Percentiles rank a stretch among this genome's conserved stretches.
Evolutionary conservation across 108 stramenopile genomes (phyloP).

Genomic region (Fragilariopsis cylindrus): DNA sequence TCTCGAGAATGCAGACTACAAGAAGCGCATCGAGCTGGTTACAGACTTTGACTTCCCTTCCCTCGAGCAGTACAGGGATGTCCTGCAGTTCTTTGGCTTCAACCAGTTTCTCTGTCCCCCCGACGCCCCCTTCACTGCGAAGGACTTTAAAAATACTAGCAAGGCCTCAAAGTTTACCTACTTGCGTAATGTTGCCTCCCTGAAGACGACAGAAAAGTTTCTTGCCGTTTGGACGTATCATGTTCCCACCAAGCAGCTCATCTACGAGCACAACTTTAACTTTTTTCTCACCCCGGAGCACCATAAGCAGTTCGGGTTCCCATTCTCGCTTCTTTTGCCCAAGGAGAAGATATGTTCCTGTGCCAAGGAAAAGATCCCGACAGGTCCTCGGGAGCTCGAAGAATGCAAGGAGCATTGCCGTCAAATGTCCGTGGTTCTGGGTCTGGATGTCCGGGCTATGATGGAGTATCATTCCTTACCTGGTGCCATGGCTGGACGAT

Average conservation of each 20-base stretch:
- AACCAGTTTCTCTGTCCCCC: too few species aligned
- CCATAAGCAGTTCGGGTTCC: neutral
- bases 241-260: neutral
- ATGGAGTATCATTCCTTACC: slow-evolving; percentile 5
- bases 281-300: neutral
- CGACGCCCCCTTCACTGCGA: too few species aligned
- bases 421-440: neutral
- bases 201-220: neutral
- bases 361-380: neutral
- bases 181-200: too few species aligned
- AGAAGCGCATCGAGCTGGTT: too few species aligned
- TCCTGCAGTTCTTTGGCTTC: too few species aligned
- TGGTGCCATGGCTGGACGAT: neutral
- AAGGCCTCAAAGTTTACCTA: too few species aligned
- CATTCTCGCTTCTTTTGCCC: neutral
- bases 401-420: neutral
- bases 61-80: too few species aligned
- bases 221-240: slow-evolving; percentile 3
- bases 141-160: too few species aligned
- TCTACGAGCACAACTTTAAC: slow-evolving; percentile 10
- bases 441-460: neutral
- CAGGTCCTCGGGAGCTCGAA: neutral
- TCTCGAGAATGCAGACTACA: slow-evolving; percentile 2
- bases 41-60: too few species aligned
- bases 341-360: neutral